Percentiles rank a stretch among this genome's conserved stretches.
Conservation (phyloP, 1,139 yeast genomes). For the Debaryomyces robertsiae region DNA sequence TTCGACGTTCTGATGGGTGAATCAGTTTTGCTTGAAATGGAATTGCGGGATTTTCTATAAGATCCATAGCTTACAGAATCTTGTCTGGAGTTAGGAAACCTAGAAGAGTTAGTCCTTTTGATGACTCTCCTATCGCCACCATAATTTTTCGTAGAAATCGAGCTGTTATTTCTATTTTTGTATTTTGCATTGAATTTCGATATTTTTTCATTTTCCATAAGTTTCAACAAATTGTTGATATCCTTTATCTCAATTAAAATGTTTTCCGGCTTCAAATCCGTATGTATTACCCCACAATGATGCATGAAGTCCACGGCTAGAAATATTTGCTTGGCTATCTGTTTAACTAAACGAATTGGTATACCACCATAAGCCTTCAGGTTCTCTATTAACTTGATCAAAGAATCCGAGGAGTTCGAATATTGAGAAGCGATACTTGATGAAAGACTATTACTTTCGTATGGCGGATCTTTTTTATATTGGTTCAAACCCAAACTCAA, state of each 20-base stretch:
- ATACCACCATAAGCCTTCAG: slow-evolving; percentile 31
- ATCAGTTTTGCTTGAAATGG: slow-evolving; percentile 21
- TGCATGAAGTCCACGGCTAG: slow-evolving; percentile 45
- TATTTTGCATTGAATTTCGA: slow-evolving; percentile 16
- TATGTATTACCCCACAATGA: slow-evolving; percentile 45
- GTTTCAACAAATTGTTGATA: slow-evolving; percentile 35
- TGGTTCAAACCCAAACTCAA: slow-evolving; percentile 26
- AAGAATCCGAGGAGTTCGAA: slow-evolving; percentile 14
- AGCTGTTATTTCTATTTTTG: slow-evolving; percentile 6
- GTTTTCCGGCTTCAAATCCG: slow-evolving; percentile 49
- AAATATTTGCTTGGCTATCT: slow-evolving; percentile 41
- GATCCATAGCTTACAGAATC: slow-evolving; percentile 10
- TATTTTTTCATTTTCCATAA: slow-evolving; percentile 36
- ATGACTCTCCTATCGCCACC: background rate
- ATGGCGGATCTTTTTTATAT: background rate
- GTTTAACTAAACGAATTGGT: slow-evolving; percentile 40
- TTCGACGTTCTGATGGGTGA: slow-evolving; percentile 35
- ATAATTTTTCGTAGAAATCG: slow-evolving; percentile 1
- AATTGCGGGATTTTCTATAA: slow-evolving; percentile 29
- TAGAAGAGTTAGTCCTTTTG: slow-evolving; percentile 5
- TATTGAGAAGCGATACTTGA: background rate
- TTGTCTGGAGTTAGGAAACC: slow-evolving; percentile 2
- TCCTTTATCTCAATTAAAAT: slow-evolving; percentile 44
- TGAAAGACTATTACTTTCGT: background rate
- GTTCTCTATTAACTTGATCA: slow-evolving; percentile 18